Evolutionary conservation across 345 rosid genomes (phyloP).

Genomic region (Hibiscus tridactylites): DNA sequence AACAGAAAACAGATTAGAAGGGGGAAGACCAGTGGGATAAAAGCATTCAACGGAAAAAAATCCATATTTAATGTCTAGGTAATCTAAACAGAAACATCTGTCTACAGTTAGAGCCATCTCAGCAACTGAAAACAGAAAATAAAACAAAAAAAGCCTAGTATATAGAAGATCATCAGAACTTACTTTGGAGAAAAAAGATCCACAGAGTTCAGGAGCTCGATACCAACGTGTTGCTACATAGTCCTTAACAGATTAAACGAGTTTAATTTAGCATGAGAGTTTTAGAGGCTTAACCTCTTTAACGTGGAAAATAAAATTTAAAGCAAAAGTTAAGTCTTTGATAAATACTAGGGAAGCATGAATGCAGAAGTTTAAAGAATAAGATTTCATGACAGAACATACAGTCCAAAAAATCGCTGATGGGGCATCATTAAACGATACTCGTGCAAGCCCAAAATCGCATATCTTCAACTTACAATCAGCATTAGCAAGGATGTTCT

Average conservation of each 20-base stretch:
- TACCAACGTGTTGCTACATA: slow-evolving; percentile 99
- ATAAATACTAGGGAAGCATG: not conserved
- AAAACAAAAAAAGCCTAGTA: not conserved
- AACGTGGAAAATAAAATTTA: not conserved
- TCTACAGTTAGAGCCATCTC: not conserved
- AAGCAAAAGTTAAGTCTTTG: not conserved
- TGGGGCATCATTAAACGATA: slow-evolving; percentile 92
- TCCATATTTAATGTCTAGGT: not conserved
- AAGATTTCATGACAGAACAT: slow-evolving; percentile 23
- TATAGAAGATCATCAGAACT: slow-evolving; percentile 16
- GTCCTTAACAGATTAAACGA: slow-evolving; percentile 44
- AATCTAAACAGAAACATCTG: not conserved
- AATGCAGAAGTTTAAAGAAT: slow-evolving; percentile 31
- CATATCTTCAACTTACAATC: slow-evolving; percentile 97
- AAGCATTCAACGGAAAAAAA: not conserved
- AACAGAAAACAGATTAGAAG: not conserved
- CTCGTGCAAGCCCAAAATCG: slow-evolving; percentile 98
- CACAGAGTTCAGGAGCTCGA: slow-evolving; percentile 99
- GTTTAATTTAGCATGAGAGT: slow-evolving; percentile 6
- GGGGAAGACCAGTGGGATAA: not conserved
- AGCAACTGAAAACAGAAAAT: slow-evolving; percentile 1
- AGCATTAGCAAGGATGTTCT: slow-evolving; percentile 97
- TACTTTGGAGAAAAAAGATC: slow-evolving; percentile 97
- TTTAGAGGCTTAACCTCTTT: slow-evolving; percentile 4
- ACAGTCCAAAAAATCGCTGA: slow-evolving; percentile 94